phyloP scores from a whole-genome alignment of 2,329 filamentous ascomycete species.

The Cyphellophora attinorum region DNA sequence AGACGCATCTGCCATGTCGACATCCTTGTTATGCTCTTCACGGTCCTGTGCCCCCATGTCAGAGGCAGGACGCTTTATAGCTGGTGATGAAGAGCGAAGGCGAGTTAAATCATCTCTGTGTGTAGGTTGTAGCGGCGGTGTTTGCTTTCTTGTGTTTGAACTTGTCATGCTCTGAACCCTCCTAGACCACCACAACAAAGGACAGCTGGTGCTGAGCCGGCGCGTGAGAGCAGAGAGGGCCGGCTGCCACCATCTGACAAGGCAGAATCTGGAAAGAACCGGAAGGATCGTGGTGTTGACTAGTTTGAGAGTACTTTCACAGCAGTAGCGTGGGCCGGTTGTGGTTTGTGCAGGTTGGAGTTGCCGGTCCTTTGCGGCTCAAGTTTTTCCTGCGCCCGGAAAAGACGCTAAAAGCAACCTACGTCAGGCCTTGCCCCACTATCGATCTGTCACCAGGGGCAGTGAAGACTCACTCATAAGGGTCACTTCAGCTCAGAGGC shows the following conservation, averaged over 20 bases:
- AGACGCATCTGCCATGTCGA: constrained; percentile 23
- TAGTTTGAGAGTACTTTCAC: too few relatives aligned
- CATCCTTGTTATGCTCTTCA: constrained; percentile 19
- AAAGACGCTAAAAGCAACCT: too few relatives aligned
- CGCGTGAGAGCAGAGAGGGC: neutral
- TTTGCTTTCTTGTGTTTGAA: neutral
- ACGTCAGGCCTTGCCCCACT: too few relatives aligned
- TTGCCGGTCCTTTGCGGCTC: too few relatives aligned
- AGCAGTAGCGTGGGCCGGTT: too few relatives aligned
- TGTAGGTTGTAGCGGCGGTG: constrained; percentile 1
- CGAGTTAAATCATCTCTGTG: constrained; percentile 18
- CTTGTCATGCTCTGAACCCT: constrained; percentile 1
- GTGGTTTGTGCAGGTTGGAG: too few relatives aligned
- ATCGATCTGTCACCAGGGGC: too few relatives aligned
- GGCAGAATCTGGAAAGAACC: neutral
- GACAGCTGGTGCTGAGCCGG: neutral
- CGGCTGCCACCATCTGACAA: neutral
- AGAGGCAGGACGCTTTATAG: constrained; percentile 43
- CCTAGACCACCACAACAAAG: too few relatives aligned
- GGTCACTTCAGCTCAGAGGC: too few relatives aligned
- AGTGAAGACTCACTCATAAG: too few relatives aligned
- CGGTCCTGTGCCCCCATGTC: constrained; percentile 40
- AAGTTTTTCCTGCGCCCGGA: too few relatives aligned
- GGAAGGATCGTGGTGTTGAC: too few relatives aligned
- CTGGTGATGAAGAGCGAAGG: constrained; percentile 40